Percentiles rank a stretch among this genome's conserved stretches.
phyloP scores from a whole-genome alignment of 129 eudicot genomes.

The Silybum marianum region DNA sequence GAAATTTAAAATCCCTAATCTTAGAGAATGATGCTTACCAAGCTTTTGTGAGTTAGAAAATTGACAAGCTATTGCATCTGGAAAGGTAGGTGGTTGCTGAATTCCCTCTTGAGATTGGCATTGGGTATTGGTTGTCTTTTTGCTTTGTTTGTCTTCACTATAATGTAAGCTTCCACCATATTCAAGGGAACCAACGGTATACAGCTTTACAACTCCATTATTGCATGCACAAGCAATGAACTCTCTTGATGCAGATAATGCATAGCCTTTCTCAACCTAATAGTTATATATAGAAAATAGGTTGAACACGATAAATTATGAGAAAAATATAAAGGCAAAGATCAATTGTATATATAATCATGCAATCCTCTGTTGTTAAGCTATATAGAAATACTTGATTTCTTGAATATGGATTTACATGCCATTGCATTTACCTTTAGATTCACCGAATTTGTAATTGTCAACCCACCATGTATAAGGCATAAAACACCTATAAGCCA shows the following conservation, averaged over 20 bases:
- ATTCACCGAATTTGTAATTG: slow-evolving; percentile 55
- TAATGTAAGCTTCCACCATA: slow-evolving; percentile 55
- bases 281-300: slow-evolving; percentile 1
- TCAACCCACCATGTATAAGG: slow-evolving; percentile 46
- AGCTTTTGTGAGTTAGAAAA: slow-evolving; percentile 59
- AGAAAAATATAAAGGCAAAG: background rate
- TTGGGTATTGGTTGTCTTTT: slow-evolving; percentile 14
- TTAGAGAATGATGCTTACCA: slow-evolving; percentile 41
- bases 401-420: background rate
- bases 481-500: slow-evolving; percentile 52
- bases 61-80: slow-evolving; percentile 83
- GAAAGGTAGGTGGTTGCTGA: slow-evolving; percentile 35
- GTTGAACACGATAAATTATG: slow-evolving; percentile 6
- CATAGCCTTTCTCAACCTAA: slow-evolving; percentile 73
- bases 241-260: slow-evolving; percentile 56
- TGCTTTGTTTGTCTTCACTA: slow-evolving; percentile 43
- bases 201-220: slow-evolving; percentile 63
- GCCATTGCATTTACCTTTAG: slow-evolving; percentile 48
- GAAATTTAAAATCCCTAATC: background rate
- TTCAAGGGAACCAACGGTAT: slow-evolving; percentile 42
- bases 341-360: background rate
- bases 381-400: background rate
- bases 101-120: slow-evolving; percentile 24
- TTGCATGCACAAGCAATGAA: slow-evolving; percentile 82
- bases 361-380: background rate